phyloP scores from a whole-genome alignment of 345 rosid species.

The Eucalyptus paniculata region DNA sequence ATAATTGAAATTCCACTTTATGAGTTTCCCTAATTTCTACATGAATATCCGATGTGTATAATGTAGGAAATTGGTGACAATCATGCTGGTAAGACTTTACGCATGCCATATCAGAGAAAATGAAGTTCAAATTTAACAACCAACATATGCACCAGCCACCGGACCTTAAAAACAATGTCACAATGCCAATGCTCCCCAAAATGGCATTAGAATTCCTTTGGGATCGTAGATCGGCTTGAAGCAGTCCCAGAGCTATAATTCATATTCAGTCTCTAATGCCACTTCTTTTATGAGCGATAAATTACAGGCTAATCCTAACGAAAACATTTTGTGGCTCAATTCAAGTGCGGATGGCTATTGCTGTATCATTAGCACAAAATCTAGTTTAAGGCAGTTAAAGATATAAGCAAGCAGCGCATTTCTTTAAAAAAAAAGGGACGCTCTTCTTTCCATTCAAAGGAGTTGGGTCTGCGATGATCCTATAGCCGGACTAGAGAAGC shows the following conservation, averaged over 20 bases:
- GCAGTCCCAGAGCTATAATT: not conserved
- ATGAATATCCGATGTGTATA: not conserved
- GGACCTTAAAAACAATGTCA: not conserved
- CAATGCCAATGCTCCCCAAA: not conserved
- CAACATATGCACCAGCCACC: not conserved
- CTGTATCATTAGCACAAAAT: not conserved
- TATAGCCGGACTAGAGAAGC: constrained; percentile 2
- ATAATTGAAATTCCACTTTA: not conserved
- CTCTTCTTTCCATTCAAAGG: not conserved
- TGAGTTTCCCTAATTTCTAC: not conserved
- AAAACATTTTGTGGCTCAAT: not conserved
- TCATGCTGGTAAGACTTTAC: not conserved
- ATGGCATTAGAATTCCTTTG: not conserved
- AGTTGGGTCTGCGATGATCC: not conserved
- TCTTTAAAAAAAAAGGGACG: too few relatives aligned
- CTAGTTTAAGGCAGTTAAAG: not conserved
- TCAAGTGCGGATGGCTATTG: not conserved
- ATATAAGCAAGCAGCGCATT: not conserved
- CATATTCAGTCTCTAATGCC: not conserved
- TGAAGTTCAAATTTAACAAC: not conserved
- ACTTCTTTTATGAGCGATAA: not conserved
- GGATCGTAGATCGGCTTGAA: not conserved
- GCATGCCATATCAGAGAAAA: not conserved
- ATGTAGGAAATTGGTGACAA: not conserved
- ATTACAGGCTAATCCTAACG: not conserved